Base-by-base conservation (phyloP, 129 eudicot species). In the Pseudognaphalium luteoalbum region DNA sequence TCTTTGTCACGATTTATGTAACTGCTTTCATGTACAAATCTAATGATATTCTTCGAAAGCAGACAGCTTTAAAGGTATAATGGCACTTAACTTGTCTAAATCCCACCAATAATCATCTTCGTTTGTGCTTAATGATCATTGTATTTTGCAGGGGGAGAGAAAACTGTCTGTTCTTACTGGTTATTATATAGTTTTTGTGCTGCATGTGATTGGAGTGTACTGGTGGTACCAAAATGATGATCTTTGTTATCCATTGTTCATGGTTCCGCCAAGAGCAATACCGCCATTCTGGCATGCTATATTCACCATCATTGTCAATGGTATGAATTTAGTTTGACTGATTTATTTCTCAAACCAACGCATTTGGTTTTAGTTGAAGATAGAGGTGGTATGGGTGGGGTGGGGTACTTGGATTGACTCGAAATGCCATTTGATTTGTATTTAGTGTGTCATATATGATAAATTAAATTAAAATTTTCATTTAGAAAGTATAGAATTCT, bases 21-120 rank as follows among this genome's bases (percentile, higher is more conserved):
- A 89, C 90, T 76, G 92, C 89, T 52, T 73, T 89, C 84, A 81
- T 89, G 92, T 89, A 85, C 89, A 91, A 91, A 86, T 91, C 97
- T 44, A 89, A 91, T 78, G 96, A 85, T 62, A 91, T 91, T 78
- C 89, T 91, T 66, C 87, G 86, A 66, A 91, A 87, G 83, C 97
- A 91, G 83, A 86, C 93, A 25, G 90, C 90, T 79, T 75, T 88
- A 72, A 88, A 88, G 93, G 93, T 88, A 37, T 34, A 7, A 15
- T 54, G 5, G 29, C 68, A 15, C 56, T 78, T 71, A 34, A 58
- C 51, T 34, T 28, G 21, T 30, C 64, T 68, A 16, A 17, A 39
- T 32, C 20, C 16, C 17, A 47, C 1, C 6, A 35, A 29, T 71
- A 32, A 19, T 42, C 33, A 33, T 56, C 28, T 41, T 14, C 35